Base-by-base conservation (phyloP, 148 eudicot genomes). In the Tetragonia tetragonoides region DNA sequence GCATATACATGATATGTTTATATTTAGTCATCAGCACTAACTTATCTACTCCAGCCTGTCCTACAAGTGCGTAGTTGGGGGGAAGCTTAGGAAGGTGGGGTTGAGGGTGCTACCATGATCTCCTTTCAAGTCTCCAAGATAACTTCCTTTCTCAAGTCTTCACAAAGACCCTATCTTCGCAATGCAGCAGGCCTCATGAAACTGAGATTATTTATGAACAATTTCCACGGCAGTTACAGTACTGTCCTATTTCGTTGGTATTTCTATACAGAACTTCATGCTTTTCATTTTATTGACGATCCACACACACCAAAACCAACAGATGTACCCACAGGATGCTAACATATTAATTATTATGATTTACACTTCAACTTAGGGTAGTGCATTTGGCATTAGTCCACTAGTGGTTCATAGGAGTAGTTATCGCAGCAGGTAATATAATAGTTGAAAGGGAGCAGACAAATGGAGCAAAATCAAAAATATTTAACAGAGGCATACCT, bases 401-500 rank as follows among this genome's bases (percentile, higher is more conserved):
- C 38, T 49, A n/a, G 62, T 28, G 53, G 75, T 28, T 64, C 6
- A 62, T 72, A 17, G 14, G 10, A 12, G 20, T 20, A 61, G 68
- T 28, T 2, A 28, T 24, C 47, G 23, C 14, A 21, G 40, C 8
- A 15, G 5, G 23, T 0, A 0, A 23, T 6, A 40, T 16, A 6
- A 42, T 44, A 60, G 69, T 44, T 14, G 40, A 14, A 7, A 8
- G 11, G 24, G 21, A 38, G 56, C 5, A 75, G 41, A 70, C 46
- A 41, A 34, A 53, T 21, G 47, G 23, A 18, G 34, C 71, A 42
- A 38, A 41, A 12, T 34, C 4, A 15, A 51, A 68, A 60, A 53
- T 37, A 57, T 9, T 0, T 42, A 6, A 70, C 24, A 37, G 42
- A 74, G 28, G 77, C 78, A 65, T 83, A 91, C 99, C 97, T 93